Conservation (phyloP, 192 early-diverging fungal species). For the Gigaspora rosea region DNA sequence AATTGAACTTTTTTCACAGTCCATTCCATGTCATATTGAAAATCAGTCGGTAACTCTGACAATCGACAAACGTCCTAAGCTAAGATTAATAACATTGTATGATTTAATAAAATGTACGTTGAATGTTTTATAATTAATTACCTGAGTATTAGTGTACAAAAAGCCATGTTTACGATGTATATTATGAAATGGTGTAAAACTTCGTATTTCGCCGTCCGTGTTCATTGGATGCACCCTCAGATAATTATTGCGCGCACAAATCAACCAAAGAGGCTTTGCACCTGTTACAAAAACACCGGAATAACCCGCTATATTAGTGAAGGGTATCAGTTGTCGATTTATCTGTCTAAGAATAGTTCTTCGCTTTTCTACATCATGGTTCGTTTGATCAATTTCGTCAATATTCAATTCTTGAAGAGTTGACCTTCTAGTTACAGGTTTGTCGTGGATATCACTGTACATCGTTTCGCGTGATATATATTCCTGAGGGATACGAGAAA, state of each 20-base stretch:
- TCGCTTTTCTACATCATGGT: conserved; percentile 35
- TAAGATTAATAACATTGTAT: background rate
- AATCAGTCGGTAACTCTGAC: conserved; percentile 64
- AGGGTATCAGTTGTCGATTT: conserved; percentile 45
- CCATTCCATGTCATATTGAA: conserved; percentile 75
- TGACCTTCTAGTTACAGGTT: conserved; percentile 21
- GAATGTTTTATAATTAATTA: conserved; percentile 33
- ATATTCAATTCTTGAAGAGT: conserved; percentile 20
- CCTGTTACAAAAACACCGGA: conserved; percentile 77
- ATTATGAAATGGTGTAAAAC: conserved; percentile 79
- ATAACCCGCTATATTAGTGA: conserved; percentile 60
- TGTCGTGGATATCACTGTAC: conserved; percentile 36
- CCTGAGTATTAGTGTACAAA: conserved; percentile 68
- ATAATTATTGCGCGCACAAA: conserved; percentile 61
- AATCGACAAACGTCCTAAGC: conserved; percentile 64
- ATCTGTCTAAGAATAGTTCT: conserved; percentile 30
- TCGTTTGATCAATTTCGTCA: conserved; percentile 36
- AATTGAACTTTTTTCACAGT: conserved; percentile 71
- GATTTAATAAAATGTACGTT: background rate
- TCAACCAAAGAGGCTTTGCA: conserved; percentile 70
- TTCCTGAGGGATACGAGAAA: conserved; percentile 64
- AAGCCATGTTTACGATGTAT: conserved; percentile 79
- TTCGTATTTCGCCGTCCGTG: conserved; percentile 62
- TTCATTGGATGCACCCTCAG: conserved; percentile 74
- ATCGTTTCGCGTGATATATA: conserved; percentile 59